Conservation (phyloP, 495 filamentous ascomycete species). For the Extremus antarcticus region DNA sequence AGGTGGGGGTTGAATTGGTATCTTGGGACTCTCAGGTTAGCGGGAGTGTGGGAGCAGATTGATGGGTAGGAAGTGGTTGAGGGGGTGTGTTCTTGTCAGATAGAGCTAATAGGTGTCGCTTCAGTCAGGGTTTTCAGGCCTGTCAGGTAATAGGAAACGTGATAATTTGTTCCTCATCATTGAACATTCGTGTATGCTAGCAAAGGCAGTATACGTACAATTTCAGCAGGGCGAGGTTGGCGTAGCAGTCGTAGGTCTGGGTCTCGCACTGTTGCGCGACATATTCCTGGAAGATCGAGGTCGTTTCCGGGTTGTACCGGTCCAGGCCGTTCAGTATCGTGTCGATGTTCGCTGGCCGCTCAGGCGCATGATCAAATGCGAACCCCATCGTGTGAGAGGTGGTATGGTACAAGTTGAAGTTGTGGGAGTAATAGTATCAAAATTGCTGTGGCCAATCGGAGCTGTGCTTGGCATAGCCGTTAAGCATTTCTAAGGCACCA, state of each 20-base stretch:
- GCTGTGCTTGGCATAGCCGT: background rate
- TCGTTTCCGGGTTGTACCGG: constrained; percentile 97
- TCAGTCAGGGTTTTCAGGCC: constrained; percentile 40
- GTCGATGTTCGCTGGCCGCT: constrained; percentile 81
- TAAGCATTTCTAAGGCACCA: background rate
- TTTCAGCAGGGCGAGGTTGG: constrained; percentile 91
- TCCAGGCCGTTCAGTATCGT: constrained; percentile 89
- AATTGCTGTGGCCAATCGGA: constrained; percentile 4
- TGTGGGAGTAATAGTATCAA: background rate
- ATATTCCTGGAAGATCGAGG: constrained; percentile 87
- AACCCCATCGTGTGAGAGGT: too few relatives aligned
- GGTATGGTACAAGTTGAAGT: too few relatives aligned
- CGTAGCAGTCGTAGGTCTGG: constrained; percentile 86
- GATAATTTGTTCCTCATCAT: constrained; percentile 26
- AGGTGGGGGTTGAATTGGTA: constrained; percentile 99
- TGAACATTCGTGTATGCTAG: background rate
- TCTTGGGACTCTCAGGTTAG: constrained; percentile 36
- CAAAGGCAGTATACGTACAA: constrained; percentile 57
- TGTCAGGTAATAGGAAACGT: constrained; percentile 99
- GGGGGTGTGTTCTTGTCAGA: constrained; percentile 39
- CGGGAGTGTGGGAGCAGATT: background rate
- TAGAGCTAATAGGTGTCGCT: constrained; percentile 49
- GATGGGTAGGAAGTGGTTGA: background rate
- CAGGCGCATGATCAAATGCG: constrained; percentile 42
- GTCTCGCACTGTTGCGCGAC: constrained; percentile 90